A percentile compares a stretch with the other conserved stretches of the same genome.
Conservation (phyloP, 208 protist species). For the Trichomonas vaginalis region DNA sequence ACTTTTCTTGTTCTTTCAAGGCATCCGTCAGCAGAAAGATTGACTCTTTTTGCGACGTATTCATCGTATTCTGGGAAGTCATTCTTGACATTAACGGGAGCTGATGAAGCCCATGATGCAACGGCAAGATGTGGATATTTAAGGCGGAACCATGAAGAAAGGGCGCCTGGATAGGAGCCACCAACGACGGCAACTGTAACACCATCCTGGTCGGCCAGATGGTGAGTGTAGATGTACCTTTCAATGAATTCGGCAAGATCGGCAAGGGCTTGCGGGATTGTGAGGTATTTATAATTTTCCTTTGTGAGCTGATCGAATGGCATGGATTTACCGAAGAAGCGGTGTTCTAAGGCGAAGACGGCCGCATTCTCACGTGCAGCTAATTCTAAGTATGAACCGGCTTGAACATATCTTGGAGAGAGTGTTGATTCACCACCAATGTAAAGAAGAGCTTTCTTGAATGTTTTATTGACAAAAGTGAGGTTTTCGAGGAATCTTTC, state of each 20-base stretch:
- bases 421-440: background rate
- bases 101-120: background rate
- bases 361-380: background rate
- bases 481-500: background rate
- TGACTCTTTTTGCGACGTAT: background rate
- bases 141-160: constrained; percentile 13
- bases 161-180: background rate
- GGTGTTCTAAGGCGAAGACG: background rate
- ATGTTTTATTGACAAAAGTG: background rate
- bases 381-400: background rate
- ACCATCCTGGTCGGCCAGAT: no score
- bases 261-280: background rate
- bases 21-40: background rate
- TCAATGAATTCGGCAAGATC: background rate
- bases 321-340: background rate
- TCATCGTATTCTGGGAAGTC: background rate
- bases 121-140: background rate
- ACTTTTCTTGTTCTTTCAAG: background rate
- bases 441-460: background rate
- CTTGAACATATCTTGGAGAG: background rate
- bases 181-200: background rate
- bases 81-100: background rate
- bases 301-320: background rate
- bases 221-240: background rate
- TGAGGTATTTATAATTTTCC: background rate